Evolutionary conservation across 2,329 filamentous ascomycete species (phyloP), one percentile per base, ranked within the genome.

Genomic region (Pezicula radicicola): DNA sequence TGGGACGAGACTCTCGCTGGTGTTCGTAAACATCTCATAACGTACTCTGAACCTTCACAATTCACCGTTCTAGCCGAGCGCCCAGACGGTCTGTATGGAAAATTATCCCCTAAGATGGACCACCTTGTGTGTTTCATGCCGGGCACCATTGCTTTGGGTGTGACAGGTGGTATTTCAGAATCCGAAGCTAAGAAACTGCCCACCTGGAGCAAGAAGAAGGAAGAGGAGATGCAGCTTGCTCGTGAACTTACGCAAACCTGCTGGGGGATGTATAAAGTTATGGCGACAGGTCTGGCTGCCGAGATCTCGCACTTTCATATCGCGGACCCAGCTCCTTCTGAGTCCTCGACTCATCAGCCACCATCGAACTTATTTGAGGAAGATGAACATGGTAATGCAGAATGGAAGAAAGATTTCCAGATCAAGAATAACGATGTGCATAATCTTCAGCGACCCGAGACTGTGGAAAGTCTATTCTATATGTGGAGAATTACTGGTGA

Each of bases 401-500:
- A 75, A 48, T 96, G 91, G 88, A 84, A 84, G 55, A 72, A 85
- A 51, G 94, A 97, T 66, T 93, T 88, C 63, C 73, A 83, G 15
- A 85, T 99, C 65, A 89, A 95, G 66, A 62, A 74, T n/a, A 79
- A 83, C n/a, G 94, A 99, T 68, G 75, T 80, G 48, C 94, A 97
- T 73, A 99, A 99, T 66, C 78, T 99, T 33, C 94, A 97, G 71
- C 83, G 94, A 30, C 94, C 94, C 0, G 94, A 99, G 75, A 97
- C 94, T 0, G 86, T 97, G n/a, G 94, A 99, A 74, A 92, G 86
- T 54, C 75, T 99, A 55, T 92, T 99, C 65, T 96, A 97, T 74
- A 96, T 99, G 91, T 99, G 93, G 88, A 87, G 94, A 56, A 96
- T 99, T 69, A 99, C 94, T 1, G 90, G 89, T 25, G 92, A 99